Base-by-base conservation (phyloP, 148 eudicot species). In the Vaccinium myrtillus region DNA sequence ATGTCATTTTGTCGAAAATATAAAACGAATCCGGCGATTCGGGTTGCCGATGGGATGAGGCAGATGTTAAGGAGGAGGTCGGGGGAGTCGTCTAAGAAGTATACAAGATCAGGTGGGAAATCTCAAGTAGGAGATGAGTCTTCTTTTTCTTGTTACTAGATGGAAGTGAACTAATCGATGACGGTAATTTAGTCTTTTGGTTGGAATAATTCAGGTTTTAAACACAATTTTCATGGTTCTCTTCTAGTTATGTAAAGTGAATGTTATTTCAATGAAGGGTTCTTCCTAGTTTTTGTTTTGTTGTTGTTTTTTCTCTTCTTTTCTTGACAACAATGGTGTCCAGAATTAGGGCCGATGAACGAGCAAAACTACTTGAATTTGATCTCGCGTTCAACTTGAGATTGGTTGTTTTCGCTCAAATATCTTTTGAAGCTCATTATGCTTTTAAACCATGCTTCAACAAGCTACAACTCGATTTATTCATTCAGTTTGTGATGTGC, bases 61-160 rank as follows among this genome's bases (percentile, higher is more conserved):
- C 92, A 89, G 86, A 92, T 94, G 95, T 84, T 94, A 39, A 84
- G 97, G 55, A 90, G 91, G 55, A 87, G 97, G 85, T 92, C 95
- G 13, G 89, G 16, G 6, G 84, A 80, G 1, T 77, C 81, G 6
- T 80, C 82, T 0, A 90, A 90, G 87, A 88, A 86, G 74, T 89
- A 86, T 69, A 81, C 86, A 2, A 84, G 92, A 84, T 88, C 91
- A 14, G 25, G 86, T 3, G 85, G 88, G 81, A 85, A 86, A 46
- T 86, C 84, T n/a, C 87, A 84, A 11, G 88, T 84, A 49, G 85
- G 87, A 87, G 79, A 85, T 8, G 84, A 85, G 32, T 87, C 89
- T 11, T 67, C 85, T 6, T 89, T 79, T 12, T 79, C 83, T 18
- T 82, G 65, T 61, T 83, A 80, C 36, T 80, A 76, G 19, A 15